phyloP scores from a whole-genome alignment of 2,329 filamentous ascomycete species.

The Xylariales sp. region DNA sequence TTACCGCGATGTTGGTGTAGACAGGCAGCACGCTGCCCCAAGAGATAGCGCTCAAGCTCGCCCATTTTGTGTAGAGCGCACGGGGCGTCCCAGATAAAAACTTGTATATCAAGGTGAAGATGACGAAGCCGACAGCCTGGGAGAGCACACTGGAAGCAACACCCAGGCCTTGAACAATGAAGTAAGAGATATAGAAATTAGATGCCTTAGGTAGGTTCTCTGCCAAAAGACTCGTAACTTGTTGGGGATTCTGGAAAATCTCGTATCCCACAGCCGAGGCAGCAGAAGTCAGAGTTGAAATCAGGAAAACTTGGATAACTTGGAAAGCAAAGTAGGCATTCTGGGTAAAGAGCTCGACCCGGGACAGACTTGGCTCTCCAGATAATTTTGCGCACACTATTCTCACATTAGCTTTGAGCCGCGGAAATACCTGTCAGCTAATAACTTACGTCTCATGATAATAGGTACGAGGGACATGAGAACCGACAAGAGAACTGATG shows the following conservation, averaged over 20 bases:
- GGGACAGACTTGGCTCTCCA: conserved; percentile 82
- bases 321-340: conserved; percentile 93
- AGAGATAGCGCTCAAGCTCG: conserved; percentile 75
- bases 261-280: conserved; percentile 75
- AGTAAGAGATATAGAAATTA: conserved; percentile 96
- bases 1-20: conserved; percentile 83
- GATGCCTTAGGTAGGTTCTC: conserved; percentile 82
- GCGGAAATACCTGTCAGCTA: not conserved
- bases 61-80: conserved; percentile 83
- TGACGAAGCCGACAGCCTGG: conserved; percentile 75
- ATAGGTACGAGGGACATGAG: conserved; percentile 89
- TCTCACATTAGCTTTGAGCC: conserved; percentile 31
- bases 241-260: conserved; percentile 71
- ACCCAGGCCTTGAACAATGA: conserved; percentile 89
- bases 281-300: conserved; percentile 84
- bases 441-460: conserved; percentile 76
- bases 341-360: conserved; percentile 89
- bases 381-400: conserved; percentile 80
- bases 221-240: conserved; percentile 74
- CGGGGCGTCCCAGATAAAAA: conserved; percentile 82
- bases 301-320: conserved; percentile 90
- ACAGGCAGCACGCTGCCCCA: conserved; percentile 88
- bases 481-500: conserved; percentile 80
- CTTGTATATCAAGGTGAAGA: conserved; percentile 80
- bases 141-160: conserved; percentile 80